Base-by-base conservation (phyloP, 2,329 filamentous ascomycete genomes). In the Botrytis hyacinthi region DNA sequence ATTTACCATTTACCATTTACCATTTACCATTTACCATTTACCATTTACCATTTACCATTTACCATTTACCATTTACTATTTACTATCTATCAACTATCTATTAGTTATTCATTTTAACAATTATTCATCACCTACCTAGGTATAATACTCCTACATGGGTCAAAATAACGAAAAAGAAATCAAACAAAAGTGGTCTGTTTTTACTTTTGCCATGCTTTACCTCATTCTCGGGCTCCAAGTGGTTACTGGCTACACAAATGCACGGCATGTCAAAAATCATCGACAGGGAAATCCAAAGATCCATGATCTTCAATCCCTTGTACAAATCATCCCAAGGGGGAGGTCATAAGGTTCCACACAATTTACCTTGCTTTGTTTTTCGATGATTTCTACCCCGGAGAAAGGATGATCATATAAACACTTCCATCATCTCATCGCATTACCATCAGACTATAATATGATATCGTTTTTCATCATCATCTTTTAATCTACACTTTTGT, bases 171-270 rank as follows among this genome's bases (percentile, higher is more conserved):
- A 42, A 46, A 48, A 48, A 48, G 44, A 48, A 48, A 37, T 37
- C 37, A 10, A 10, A 10, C 37, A 9, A 48, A 22, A 9, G 7
- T 48, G 7, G 7, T 48, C 44, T 10, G 8, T 48, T 48, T 67
- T 72, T 72, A 22, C 61, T 67, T 66, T 72, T 67, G 37, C 60
- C 44, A 67, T 72, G 48, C 70, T 67, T 59, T 48, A 29, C 70
- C 70, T 72, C 57, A 59, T 72, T 44, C 61, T 72, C 70, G 61
- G 61, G 61, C 61, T 72, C 70, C 70, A 59, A 18, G 4, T 59
- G 46, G 37, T 29, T 14, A n/a, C 48, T n/a, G 5, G 26, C 4
- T 51, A 51, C 9, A 22, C 20, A 48, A 71, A 44, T 44, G 18
- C 46, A 72, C 70, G 44, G 35, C 70, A 67, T 67, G 62, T 51